Conservation (phyloP, 2,329 filamentous ascomycete species). For the Ophiostoma angusticollis region DNA sequence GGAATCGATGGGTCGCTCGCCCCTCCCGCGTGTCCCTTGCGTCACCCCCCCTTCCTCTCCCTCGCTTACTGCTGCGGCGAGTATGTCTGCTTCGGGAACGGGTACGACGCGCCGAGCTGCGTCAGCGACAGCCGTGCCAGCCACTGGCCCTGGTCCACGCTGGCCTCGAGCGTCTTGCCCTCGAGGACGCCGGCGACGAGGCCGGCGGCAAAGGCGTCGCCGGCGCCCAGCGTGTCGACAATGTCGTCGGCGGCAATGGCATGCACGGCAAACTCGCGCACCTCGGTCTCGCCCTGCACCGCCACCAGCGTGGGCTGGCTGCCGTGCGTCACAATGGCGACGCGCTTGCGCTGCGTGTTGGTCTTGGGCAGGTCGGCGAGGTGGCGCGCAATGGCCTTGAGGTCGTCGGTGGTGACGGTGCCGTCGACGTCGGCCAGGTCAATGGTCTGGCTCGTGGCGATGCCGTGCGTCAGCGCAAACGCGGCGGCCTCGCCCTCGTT, state of each 20-base stretch:
- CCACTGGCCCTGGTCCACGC: slow-evolving; percentile 92
- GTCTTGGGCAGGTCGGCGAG: slow-evolving; percentile 85
- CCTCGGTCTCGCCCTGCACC: slow-evolving; percentile 53
- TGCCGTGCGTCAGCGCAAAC: slow-evolving; percentile 70
- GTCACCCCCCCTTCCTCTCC: neutral
- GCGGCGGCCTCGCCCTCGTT: slow-evolving; percentile 91
- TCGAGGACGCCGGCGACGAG: slow-evolving; percentile 82
- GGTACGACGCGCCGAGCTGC: slow-evolving; percentile 90
- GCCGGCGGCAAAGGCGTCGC: slow-evolving; percentile 73
- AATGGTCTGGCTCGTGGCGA: slow-evolving; percentile 43
- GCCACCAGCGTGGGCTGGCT: slow-evolving; percentile 83
- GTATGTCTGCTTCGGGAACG: slow-evolving; percentile 72
- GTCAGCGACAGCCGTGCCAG: slow-evolving; percentile 86
- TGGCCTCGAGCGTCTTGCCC: slow-evolving; percentile 64
- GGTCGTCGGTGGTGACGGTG: slow-evolving; percentile 41
- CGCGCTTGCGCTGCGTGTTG: slow-evolving; percentile 70
- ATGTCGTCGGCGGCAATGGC: slow-evolving; percentile 92
- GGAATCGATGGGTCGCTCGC: too few relatives aligned
- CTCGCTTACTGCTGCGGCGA: slow-evolving; percentile 26
- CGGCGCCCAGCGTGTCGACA: slow-evolving; percentile 84
- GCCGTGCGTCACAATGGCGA: slow-evolving; percentile 89
- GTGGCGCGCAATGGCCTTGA: slow-evolving; percentile 72
- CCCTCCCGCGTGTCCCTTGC: neutral
- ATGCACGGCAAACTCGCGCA: slow-evolving; percentile 72
- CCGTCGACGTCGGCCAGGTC: slow-evolving; percentile 45